Base-by-base conservation (phyloP, 345 rosid genomes). In the Citrus inodora region DNA sequence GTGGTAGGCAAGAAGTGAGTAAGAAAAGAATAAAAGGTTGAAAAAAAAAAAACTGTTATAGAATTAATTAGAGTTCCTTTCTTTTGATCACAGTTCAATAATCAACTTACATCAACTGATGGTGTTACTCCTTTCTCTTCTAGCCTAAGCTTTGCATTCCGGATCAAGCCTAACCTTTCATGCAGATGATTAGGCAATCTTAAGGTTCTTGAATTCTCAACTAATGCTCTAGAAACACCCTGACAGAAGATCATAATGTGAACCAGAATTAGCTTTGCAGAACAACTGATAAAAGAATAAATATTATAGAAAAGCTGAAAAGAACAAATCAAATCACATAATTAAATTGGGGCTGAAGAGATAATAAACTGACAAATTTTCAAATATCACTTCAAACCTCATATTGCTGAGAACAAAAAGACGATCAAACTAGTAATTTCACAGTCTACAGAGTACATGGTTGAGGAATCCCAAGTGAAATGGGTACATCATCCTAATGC, bases 151-250 rank as follows among this genome's bases (percentile, higher is more conserved):
- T 88, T 96, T n/a, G 99, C 97, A 83, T 91, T 92, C 77, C 95
- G 89, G 83, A 96, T 91, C 58, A 92, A 76, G 73, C 97, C 92
- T 8, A 96, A 86, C 82, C 99, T 88, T 82, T 89, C 99, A 61
- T 91, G 98, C 68, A 96, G 74, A 87, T 96, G 88, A 76, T 90
- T 88, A 5, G 99, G 99, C 82, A 96, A 82, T 87, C 97, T 89
- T 76, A 93, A 88, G 25, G 91, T 92, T 89, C 90, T 92, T 62
- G 97, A 91, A 75, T 89, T 92, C 77, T 93, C 97, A 80, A 92
- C 94, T 80, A 96, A 84, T 69, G 97, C 97, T 86, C 90, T 92
- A 48, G 94, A 87, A 81, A 96, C 95, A 79, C 99, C 99, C 99
- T 96, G 87, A 37, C 58, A 75, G 5, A n/a, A 74, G 67, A 75